These are phyloP conservation scores for Rhynchosporium agropyri DNA, from an alignment of 2,329 filamentous ascomycete genomes.

Conservation along the genomic window DNA sequence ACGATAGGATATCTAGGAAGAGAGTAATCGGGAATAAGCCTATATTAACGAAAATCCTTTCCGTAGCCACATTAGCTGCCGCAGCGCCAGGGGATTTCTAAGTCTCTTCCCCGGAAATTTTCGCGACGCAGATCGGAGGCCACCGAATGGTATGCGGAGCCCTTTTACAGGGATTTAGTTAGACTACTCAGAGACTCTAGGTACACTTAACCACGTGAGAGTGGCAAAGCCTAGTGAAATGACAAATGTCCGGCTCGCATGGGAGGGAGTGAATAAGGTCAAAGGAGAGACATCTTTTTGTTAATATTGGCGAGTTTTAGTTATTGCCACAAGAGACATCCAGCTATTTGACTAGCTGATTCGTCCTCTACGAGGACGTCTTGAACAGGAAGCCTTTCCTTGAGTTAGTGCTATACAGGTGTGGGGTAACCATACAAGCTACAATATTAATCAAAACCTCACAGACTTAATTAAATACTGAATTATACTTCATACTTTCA, in stretches of 20 bases:
- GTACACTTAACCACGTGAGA: neutral
- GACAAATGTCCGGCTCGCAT: neutral
- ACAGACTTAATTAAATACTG: neutral
- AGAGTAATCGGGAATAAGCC: neutral
- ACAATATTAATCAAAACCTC: neutral
- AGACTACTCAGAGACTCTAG: neutral
- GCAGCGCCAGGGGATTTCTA: neutral
- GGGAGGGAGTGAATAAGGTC: neutral
- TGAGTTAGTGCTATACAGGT: neutral
- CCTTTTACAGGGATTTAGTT: neutral
- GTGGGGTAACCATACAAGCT: neutral
- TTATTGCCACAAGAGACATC: too few relatives aligned
- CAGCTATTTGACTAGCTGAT: too few relatives aligned
- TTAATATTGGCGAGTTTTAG: neutral
- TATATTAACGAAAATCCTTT: neutral
- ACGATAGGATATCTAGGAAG: neutral
- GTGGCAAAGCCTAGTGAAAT: neutral
- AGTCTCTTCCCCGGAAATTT: neutral
- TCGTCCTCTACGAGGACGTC: too few relatives aligned
- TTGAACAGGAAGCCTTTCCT: neutral
- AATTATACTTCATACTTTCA: neutral
- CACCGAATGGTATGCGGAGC: neutral
- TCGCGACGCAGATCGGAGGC: neutral
- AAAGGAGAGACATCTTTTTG: slow-evolving; percentile 1
- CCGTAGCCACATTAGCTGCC: neutral